phyloP scores from a whole-genome alignment of 2,329 filamentous ascomycete species.

The Massarina eburnea region DNA sequence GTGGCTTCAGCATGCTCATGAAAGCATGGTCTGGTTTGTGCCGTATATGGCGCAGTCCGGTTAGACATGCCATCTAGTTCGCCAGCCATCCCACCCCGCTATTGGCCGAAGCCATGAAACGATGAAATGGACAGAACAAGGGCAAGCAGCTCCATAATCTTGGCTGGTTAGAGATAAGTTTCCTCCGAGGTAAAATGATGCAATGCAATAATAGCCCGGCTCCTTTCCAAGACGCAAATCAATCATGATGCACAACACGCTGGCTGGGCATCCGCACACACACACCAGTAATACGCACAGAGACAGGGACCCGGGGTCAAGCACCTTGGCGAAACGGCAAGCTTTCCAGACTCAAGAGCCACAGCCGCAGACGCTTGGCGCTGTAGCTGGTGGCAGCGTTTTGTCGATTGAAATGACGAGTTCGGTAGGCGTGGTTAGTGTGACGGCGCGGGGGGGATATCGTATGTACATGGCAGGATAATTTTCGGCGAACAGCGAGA shows the following conservation, averaged over 20 bases:
- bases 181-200: too few species aligned
- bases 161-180: not conserved
- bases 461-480: too few species aligned
- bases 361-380: slow-evolving; percentile 20
- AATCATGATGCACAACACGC: not conserved
- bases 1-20: too few species aligned
- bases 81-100: too few species aligned
- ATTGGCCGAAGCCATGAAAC: too few species aligned
- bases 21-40: too few species aligned
- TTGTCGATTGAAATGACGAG: too few species aligned
- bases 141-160: too few species aligned
- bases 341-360: slow-evolving; percentile 21
- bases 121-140: too few species aligned
- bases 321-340: slow-evolving; percentile 23
- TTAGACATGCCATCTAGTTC: not conserved
- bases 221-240: slow-evolving; percentile 3
- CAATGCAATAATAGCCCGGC: too few species aligned
- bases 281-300: not conserved
- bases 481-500: too few species aligned
- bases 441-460: not conserved
- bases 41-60: not conserved
- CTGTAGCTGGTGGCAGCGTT: not conserved
- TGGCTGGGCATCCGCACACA: slow-evolving; percentile 1
- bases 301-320: slow-evolving; percentile 27
- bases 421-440: not conserved